Base-by-base conservation (phyloP, 805 yeast genomes). In the Candida andamanensis region DNA sequence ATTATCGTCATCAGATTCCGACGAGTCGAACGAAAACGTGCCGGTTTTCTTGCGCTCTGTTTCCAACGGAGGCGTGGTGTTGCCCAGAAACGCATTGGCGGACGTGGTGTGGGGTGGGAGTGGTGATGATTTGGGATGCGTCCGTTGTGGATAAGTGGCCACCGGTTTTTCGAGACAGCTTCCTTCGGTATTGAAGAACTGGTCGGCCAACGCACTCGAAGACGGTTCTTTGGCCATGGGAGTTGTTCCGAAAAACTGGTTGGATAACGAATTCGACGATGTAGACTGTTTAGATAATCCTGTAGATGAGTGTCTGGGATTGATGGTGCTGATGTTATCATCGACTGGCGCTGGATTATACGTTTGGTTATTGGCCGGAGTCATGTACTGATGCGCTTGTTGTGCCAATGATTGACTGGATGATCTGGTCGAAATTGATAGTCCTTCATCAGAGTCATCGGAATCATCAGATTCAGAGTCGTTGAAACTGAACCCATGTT, bases 401-500 rank as follows among this genome's bases (percentile, higher is more conserved):
- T 65, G 67, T 10, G 69, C 70, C 33, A 65, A 49, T 18, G 67
- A 56, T 39, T 63, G 69, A 47, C 68, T 61, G 9, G 69, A 62
- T 26, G 51, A 48, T 34, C 63, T 46, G 3, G 70, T 56, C 4
- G 54, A 56, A 20, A 65, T 64, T 3, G 65, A 58, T 27, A 65
- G 51, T 3, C 65, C 66, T 12, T 48, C 63, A 18, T 56, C 67
- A 7, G 43, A 45, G 11, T 55, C 56, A 4, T 53, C 45, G 22
- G 48, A 54, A 3, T 43, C 36, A 13, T 41, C 47, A 2, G 42
- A 35, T 21, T 35, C 30, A 8, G 34, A 17, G 9, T 33, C 34
- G 26, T 32, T 24, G 23, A 31, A 26, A 14, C 25, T 19, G 22
- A 32, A 23, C 21, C 24, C 8, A 15, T 30, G 24, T 29, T 30